These are phyloP conservation scores for Plasmodium coatneyi DNA, from an alignment of 169 alveolate species.

Conservation along the genomic window DNA sequence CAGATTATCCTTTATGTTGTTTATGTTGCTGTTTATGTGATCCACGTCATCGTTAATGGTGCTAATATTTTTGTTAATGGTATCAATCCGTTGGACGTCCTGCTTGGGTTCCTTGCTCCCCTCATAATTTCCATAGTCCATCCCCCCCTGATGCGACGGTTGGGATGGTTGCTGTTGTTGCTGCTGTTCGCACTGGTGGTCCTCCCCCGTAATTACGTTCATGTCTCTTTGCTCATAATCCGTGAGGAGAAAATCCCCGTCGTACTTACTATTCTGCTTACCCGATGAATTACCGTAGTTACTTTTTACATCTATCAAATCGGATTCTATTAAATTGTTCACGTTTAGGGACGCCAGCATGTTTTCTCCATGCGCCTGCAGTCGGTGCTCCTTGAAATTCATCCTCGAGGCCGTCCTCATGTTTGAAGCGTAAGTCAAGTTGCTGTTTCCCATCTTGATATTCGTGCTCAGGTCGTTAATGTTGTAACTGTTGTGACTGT, in stretches of 20 bases:
- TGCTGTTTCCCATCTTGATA: constrained; percentile 57
- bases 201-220: neutral
- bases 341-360: constrained; percentile 52
- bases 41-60: constrained; percentile 65
- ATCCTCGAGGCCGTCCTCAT: constrained; percentile 5
- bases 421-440: constrained; percentile 29
- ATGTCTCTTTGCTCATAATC: constrained; percentile 10
- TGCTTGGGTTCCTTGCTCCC: constrained; percentile 4
- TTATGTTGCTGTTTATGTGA: constrained; percentile 62
- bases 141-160: neutral
- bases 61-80: constrained; percentile 58
- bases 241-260: neutral
- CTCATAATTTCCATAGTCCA: neutral
- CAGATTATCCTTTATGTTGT: constrained; percentile 35
- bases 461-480: constrained; percentile 52
- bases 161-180: too few species aligned
- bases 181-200: neutral
- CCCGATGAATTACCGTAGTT: constrained; percentile 13
- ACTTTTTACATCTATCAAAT: constrained; percentile 47
- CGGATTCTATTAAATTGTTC: constrained; percentile 69
- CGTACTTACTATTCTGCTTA: constrained; percentile 1
- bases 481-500: constrained; percentile 40
- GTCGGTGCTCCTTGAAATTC: constrained; percentile 14
- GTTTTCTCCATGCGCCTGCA: constrained; percentile 10
- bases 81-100: constrained; percentile 17